phyloP scores from a whole-genome alignment of 1,284 basidiomycete species.

The Sphagnurus paluster region DNA sequence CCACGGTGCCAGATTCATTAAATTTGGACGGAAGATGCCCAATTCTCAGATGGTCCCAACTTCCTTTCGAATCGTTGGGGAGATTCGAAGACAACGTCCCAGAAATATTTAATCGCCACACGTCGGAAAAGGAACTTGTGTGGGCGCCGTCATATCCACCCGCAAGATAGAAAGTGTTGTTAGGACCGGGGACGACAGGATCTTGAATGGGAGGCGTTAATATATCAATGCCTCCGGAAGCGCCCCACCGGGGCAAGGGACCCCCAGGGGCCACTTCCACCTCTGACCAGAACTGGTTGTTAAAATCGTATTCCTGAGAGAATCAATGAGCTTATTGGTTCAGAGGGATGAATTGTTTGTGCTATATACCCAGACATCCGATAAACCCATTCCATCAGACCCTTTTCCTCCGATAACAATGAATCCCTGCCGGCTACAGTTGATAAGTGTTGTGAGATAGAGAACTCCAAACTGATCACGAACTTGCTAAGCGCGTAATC shows the following conservation, averaged over 20 bases:
- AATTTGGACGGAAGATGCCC: constrained; percentile 38
- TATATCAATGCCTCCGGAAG: constrained; percentile 69
- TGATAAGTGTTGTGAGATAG: constrained; percentile 15
- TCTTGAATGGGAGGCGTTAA: constrained; percentile 44
- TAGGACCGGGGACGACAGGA: constrained; percentile 46
- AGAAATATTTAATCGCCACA: constrained; percentile 67
- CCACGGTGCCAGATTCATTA: constrained; percentile 56
- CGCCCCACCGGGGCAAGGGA: constrained; percentile 65
- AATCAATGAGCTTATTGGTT: constrained; percentile 1
- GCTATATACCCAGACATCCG: constrained; percentile 66
- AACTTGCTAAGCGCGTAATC: constrained; percentile 81
- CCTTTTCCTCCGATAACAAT: constrained; percentile 71
- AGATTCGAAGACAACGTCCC: constrained; percentile 72
- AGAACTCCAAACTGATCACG: constrained; percentile 29
- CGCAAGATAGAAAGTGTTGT: constrained; percentile 68
- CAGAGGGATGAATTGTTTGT: not conserved
- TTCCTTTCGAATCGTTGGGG: constrained; percentile 47
- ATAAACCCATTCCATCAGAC: constrained; percentile 46
- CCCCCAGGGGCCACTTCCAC: constrained; percentile 50
- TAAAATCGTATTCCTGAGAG: constrained; percentile 70
- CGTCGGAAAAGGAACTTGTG: constrained; percentile 52
- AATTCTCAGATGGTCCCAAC: constrained; percentile 54
- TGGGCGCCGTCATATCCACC: constrained; percentile 59
- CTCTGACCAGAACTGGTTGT: constrained; percentile 70
- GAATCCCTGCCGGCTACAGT: constrained; percentile 62